phyloP scores from a whole-genome alignment of 2,329 filamentous ascomycete genomes.

The Saccharata proteae region DNA sequence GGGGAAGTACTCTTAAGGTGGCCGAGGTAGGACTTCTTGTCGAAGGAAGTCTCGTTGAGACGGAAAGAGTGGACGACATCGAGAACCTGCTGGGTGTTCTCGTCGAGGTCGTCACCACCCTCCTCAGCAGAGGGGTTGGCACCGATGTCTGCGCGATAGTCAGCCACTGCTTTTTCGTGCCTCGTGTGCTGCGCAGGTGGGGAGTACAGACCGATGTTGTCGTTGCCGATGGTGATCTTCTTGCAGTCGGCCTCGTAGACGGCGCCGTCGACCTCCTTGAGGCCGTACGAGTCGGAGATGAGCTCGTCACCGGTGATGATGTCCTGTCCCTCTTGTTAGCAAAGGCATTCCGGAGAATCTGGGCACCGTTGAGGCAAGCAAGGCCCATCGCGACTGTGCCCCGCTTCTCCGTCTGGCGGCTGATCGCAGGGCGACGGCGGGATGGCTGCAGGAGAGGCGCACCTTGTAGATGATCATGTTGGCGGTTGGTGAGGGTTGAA shows the following conservation, averaged over 20 bases:
- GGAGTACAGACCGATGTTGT: constrained; percentile 55
- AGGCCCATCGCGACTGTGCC: not conserved
- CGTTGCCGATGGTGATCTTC: constrained; percentile 70
- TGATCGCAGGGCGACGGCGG: constrained; percentile 15
- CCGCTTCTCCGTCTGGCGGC: no score
- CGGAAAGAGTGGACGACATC: constrained; percentile 91
- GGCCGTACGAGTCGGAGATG: constrained; percentile 85
- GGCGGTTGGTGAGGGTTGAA: constrained; percentile 14
- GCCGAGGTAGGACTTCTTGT: constrained; percentile 74
- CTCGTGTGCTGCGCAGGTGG: not conserved
- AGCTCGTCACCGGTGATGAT: constrained; percentile 84
- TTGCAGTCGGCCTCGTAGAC: constrained; percentile 86
- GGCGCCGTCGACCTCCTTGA: constrained; percentile 67
- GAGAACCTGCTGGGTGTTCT: constrained; percentile 63
- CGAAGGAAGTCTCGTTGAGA: constrained; percentile 62
- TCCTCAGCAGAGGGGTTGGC: constrained; percentile 97
- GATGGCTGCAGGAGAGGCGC: constrained; percentile 18
- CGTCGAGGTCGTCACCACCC: constrained; percentile 63
- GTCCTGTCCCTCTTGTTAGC: constrained; percentile 50
- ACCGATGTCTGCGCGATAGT: constrained; percentile 55
- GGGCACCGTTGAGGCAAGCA: not conserved
- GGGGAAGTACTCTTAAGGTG: constrained; percentile 66
- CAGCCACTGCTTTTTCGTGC: constrained; percentile 10
- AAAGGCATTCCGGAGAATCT: not conserved
- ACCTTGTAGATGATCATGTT: constrained; percentile 50